Evolutionary conservation across 768 basidiomycete species (phyloP).

Genomic region (Agrocybe praecox): DNA sequence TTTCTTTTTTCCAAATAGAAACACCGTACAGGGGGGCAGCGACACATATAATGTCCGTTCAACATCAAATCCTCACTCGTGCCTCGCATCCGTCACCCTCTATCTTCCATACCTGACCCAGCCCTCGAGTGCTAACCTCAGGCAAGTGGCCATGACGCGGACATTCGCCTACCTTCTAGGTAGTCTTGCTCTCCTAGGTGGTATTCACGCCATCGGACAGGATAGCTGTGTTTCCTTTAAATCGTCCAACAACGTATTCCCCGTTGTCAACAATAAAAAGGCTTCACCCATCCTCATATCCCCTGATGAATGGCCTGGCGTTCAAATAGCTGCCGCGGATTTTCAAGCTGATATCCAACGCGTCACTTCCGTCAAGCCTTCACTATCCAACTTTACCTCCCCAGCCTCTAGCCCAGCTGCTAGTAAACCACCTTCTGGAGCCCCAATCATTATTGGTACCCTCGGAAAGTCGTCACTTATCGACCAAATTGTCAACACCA

Average conservation of each 20-base stretch:
- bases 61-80: neutral
- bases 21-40: neutral
- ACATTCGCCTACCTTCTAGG: constrained; percentile 15
- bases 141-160: constrained; percentile 14
- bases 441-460: constrained; percentile 66
- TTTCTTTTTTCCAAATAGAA: constrained; percentile 5
- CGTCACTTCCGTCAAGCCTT: constrained; percentile 56
- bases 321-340: constrained; percentile 60
- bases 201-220: constrained; percentile 47
- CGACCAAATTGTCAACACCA: constrained; percentile 49
- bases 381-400: constrained; percentile 50
- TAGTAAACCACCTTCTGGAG: constrained; percentile 27
- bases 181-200: constrained; percentile 17
- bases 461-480: constrained; percentile 60
- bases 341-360: constrained; percentile 63
- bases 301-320: constrained; percentile 63
- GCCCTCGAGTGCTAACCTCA: neutral
- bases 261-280: constrained; percentile 44
- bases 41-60: neutral
- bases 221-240: constrained; percentile 48
- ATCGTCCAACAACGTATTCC: constrained; percentile 37
- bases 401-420: constrained; percentile 22
- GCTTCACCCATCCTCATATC: constrained; percentile 54
- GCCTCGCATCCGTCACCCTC: neutral
- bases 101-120: neutral